Percentiles rank a stretch among this genome's conserved stretches.
Conservation (phyloP, 352 stramenopile species). For the Thalassiosira pacifica region DNA sequence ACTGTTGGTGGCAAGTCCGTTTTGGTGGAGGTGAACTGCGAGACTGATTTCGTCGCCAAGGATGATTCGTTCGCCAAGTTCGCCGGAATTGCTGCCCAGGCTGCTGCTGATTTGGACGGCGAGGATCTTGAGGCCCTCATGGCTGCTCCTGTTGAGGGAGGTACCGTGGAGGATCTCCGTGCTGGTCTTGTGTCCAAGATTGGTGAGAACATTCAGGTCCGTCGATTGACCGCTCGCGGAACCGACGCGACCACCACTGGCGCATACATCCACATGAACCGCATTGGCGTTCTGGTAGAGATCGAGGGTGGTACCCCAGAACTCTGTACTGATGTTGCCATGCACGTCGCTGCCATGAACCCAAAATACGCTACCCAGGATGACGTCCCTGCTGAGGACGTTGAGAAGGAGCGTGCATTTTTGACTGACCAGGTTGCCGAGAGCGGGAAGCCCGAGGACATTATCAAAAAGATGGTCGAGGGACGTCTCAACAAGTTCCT, state of each 20-base stretch:
- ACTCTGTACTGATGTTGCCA: constrained; percentile 91
- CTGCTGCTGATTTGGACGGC: constrained; percentile 51
- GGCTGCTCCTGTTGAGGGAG: constrained; percentile 57
- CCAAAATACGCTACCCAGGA: constrained; percentile 91
- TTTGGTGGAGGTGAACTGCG: constrained; percentile 94
- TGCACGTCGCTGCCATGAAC: constrained; percentile 94
- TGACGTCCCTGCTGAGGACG: constrained; percentile 88
- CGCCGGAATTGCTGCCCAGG: constrained; percentile 65
- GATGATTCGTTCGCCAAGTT: constrained; percentile 91
- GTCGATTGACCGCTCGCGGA: constrained; percentile 64
- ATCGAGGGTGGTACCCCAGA: constrained; percentile 88
- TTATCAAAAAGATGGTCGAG: constrained; percentile 94
- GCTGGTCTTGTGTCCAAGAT: constrained; percentile 81
- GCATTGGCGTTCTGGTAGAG: constrained; percentile 91
- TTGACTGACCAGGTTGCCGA: constrained; percentile 89
- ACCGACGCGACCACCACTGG: constrained; percentile 67
- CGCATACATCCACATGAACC: constrained; percentile 87
- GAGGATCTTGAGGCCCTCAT: constrained; percentile 71
- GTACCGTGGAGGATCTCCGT: constrained; percentile 71
- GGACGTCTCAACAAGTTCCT: constrained; percentile 93
- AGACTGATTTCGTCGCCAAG: constrained; percentile 95
- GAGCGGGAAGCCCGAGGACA: constrained; percentile 90
- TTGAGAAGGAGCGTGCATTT: constrained; percentile 92
- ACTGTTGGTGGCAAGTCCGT: constrained; percentile 71
- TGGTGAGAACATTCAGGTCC: constrained; percentile 77